Evolutionary conservation across 352 stramenopile genomes (phyloP).

Genomic region (Pilasporangium apinafurcum): DNA sequence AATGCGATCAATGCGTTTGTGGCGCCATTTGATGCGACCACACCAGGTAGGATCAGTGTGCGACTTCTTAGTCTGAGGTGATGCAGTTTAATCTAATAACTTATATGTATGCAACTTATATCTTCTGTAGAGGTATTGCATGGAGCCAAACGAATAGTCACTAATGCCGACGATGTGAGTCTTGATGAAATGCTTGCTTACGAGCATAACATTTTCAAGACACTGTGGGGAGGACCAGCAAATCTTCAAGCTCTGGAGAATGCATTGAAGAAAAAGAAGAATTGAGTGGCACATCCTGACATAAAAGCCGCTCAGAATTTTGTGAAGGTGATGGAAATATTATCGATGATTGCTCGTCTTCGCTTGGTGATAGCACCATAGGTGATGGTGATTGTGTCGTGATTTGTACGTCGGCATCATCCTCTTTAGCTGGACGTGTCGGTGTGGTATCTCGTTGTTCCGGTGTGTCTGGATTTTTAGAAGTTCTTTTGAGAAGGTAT

Average conservation of each 20-base stretch:
- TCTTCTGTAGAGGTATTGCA: slow-evolving; percentile 51
- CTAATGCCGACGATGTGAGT: slow-evolving; percentile 59
- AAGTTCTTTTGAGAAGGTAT: slow-evolving; percentile 24
- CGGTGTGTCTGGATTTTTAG: background rate
- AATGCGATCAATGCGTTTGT: slow-evolving; percentile 41
- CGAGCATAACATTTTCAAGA: slow-evolving; percentile 61
- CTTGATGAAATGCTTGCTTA: slow-evolving; percentile 50
- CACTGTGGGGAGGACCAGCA: slow-evolving; percentile 65
- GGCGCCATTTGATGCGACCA: slow-evolving; percentile 34
- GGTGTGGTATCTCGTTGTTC: background rate
- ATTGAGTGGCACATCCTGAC: no score
- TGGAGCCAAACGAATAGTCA: slow-evolving; percentile 65
- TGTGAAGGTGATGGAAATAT: no score
- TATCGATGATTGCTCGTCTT: no score
- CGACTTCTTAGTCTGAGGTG: background rate
- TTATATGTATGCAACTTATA: background rate
- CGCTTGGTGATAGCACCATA: no score
- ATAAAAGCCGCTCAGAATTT: no score
- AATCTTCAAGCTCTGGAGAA: slow-evolving; percentile 64
- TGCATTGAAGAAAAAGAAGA: slow-evolving; percentile 39
- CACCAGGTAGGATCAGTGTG: slow-evolving; percentile 28
- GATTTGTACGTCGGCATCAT: no score
- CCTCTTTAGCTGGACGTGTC: no score
- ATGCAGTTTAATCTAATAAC: background rate
- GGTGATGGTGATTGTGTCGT: no score